Percentiles rank a stretch among this genome's conserved stretches.
Evolutionary conservation across 2,329 filamentous ascomycete genomes (phyloP).

Genomic region (Monosporascus sp.): DNA sequence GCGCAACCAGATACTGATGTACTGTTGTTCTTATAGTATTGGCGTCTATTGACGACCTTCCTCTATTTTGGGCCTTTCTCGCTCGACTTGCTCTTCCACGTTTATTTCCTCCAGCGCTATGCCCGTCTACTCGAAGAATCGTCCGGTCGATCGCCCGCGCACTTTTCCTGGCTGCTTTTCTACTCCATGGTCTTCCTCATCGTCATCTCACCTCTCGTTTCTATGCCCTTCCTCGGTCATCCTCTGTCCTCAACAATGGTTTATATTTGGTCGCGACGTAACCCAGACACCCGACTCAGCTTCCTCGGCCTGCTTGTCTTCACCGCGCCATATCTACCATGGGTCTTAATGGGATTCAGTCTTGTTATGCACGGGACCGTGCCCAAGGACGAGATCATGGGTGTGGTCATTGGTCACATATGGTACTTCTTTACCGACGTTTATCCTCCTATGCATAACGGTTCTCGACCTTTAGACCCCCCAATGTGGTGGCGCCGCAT

Average conservation of each 20-base stretch:
- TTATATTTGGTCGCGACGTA: constrained; percentile 95
- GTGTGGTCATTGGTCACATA: constrained; percentile 88
- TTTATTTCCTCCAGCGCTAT: constrained; percentile 97
- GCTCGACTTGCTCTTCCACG: constrained; percentile 91
- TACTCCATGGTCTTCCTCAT: constrained; percentile 80
- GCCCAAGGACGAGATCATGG: constrained; percentile 94
- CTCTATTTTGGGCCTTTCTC: constrained; percentile 95
- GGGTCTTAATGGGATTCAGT: constrained; percentile 91
- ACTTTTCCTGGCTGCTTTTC: constrained; percentile 90
- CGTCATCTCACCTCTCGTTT: constrained; percentile 76
- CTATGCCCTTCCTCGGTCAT: constrained; percentile 90
- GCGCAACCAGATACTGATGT: constrained; percentile 5
- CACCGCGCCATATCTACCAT: constrained; percentile 88
- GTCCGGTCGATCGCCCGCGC: constrained; percentile 82
- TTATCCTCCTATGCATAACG: constrained; percentile 84
- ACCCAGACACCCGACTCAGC: constrained; percentile 84
- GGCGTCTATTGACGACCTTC: constrained; percentile 93
- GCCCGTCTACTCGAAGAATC: constrained; percentile 92
- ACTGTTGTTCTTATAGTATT: constrained; percentile 60
- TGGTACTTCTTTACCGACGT: constrained; percentile 99
- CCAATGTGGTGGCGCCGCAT: constrained; percentile 84
- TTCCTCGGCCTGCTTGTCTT: constrained; percentile 87
- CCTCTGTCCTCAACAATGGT: constrained; percentile 88
- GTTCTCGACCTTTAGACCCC: constrained; percentile 80
- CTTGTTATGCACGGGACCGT: constrained; percentile 83